A percentile compares a stretch with the other conserved stretches of the same genome.
Conservation (phyloP, 2,329 filamentous ascomycete species). For the Fusarium sp. region DNA sequence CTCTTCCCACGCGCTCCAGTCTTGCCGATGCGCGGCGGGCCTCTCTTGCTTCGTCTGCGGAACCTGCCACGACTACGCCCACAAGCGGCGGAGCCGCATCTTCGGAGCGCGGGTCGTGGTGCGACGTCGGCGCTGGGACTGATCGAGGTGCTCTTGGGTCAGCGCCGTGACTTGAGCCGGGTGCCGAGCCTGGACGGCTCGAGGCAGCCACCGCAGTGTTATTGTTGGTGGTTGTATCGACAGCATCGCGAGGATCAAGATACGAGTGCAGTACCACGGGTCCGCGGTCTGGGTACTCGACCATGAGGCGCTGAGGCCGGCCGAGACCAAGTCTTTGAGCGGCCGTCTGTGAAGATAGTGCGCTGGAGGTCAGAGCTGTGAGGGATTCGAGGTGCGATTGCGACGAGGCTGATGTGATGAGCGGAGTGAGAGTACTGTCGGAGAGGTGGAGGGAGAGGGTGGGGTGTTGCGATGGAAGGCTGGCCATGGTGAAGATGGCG, state of each 20-base stretch:
- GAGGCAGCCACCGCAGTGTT: constrained; percentile 19
- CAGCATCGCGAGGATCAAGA: constrained; percentile 53
- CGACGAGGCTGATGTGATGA: constrained; percentile 64
- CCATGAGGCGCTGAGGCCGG: constrained; percentile 65
- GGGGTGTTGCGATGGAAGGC: constrained; percentile 61
- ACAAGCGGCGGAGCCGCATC: constrained; percentile 64
- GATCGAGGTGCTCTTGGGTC: constrained; percentile 29
- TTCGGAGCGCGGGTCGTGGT: constrained; percentile 43
- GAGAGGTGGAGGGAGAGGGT: constrained; percentile 66
- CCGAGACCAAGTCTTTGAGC: constrained; percentile 65
- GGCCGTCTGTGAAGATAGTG: constrained; percentile 64
- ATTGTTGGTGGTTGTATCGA: constrained; percentile 23
- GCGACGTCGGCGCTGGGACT: constrained; percentile 17
- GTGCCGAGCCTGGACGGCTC: constrained; percentile 30
- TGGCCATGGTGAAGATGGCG: constrained; percentile 48
- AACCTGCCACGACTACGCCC: constrained; percentile 64
- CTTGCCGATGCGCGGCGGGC: constrained; percentile 64
- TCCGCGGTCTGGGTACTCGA: constrained; percentile 63
- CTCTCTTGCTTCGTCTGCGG: constrained; percentile 59
- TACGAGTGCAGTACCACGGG: constrained; percentile 60
- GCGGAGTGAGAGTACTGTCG: constrained; percentile 66
- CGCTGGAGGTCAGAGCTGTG: constrained; percentile 62
- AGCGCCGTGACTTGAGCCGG: constrained; percentile 28
- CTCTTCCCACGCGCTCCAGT: constrained; percentile 65
- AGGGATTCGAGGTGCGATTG: constrained; percentile 61